phyloP scores from a whole-genome alignment of 345 rosid genomes.

The Eucalyptus sp. region DNA sequence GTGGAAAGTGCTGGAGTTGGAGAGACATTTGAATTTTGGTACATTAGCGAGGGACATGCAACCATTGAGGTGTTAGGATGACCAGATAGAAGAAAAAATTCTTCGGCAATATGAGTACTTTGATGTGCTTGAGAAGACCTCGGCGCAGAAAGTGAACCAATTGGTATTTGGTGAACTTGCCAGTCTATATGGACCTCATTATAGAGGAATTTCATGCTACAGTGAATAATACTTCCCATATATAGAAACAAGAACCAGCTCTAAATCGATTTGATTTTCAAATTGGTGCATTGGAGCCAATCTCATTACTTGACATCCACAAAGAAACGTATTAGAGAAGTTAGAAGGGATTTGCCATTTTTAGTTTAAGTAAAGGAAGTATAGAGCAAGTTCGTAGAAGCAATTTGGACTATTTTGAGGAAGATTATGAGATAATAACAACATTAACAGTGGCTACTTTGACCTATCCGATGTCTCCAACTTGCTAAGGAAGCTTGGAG shows the following conservation, averaged over 20 bases:
- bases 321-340: neutral
- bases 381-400: neutral
- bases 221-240: neutral
- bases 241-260: neutral
- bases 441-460: neutral
- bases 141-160: neutral
- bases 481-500: neutral
- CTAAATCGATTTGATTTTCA: neutral
- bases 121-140: neutral
- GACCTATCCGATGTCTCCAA: neutral
- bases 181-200: neutral
- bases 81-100: neutral
- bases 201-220: neutral
- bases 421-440: neutral
- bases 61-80: neutral
- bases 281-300: neutral
- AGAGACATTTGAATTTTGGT: neutral
- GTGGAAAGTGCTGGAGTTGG: neutral
- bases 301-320: neutral
- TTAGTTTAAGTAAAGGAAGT: neutral
- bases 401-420: neutral
- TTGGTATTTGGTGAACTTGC: neutral
- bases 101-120: neutral
- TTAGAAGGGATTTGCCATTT: neutral
- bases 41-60: neutral